These are phyloP conservation scores for Zelopaecilomyces penicillatus DNA, from an alignment of 2,329 filamentous ascomycete genomes.

Conservation along the genomic window DNA sequence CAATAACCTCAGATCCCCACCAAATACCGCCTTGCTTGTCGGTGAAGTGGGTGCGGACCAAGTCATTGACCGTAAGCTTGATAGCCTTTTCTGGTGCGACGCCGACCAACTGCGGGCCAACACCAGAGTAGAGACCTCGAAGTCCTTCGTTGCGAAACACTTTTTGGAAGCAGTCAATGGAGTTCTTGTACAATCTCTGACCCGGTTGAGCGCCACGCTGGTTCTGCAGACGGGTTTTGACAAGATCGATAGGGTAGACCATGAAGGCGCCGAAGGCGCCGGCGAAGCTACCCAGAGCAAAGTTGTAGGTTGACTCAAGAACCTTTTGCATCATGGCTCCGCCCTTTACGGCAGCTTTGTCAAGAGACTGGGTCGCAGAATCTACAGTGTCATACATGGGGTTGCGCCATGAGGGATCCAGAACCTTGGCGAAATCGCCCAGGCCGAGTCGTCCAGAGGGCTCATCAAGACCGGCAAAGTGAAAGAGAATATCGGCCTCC, in stretches of 20 bases:
- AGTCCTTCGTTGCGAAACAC: conserved; percentile 89
- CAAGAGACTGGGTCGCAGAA: conserved; percentile 23
- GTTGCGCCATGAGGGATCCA: conserved; percentile 85
- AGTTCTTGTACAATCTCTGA: conserved; percentile 92
- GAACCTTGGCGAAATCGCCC: conserved; percentile 83
- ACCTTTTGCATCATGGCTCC: conserved; percentile 49
- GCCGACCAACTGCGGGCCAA: conserved; percentile 89
- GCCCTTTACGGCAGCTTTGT: conserved; percentile 24
- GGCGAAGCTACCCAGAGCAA: conserved; percentile 77
- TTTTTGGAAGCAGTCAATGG: conserved; percentile 87
- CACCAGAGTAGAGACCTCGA: conserved; percentile 84
- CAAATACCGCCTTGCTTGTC: conserved; percentile 70
- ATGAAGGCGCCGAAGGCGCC: conserved; percentile 98
- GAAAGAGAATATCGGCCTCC: conserved; percentile 97
- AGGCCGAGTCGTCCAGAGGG: conserved; percentile 77
- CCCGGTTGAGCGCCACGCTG: conserved; percentile 77
- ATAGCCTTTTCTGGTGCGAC: conserved; percentile 99
- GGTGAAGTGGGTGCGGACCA: conserved; percentile 70
- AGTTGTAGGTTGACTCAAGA: conserved; percentile 72
- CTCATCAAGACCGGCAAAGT: conserved; percentile 90
- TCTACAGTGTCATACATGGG: conserved; percentile 45
- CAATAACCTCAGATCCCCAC: conserved; percentile 64
- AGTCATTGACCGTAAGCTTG: conserved; percentile 95
- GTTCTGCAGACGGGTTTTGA: conserved; percentile 98
- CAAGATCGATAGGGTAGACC: conserved; percentile 97